phyloP scores from a whole-genome alignment of 495 filamentous ascomycete species.

The Penicillium cataractarum region DNA sequence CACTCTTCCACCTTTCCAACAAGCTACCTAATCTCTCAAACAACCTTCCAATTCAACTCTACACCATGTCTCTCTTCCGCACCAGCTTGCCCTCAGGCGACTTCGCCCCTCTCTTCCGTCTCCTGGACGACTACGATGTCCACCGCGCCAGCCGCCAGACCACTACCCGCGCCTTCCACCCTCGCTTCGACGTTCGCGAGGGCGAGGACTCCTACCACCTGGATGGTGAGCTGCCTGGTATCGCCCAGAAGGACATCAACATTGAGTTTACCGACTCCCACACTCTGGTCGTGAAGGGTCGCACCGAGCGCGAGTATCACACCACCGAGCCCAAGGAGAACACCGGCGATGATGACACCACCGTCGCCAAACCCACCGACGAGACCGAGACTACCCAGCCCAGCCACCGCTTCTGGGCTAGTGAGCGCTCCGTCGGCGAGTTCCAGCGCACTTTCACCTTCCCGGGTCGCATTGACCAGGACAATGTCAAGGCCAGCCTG shows the following conservation, averaged over 20 bases:
- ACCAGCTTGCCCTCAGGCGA: constrained; percentile 38
- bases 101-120: constrained; percentile 50
- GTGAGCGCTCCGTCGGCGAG: constrained; percentile 79
- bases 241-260: constrained; percentile 75
- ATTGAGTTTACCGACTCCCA: constrained; percentile 86
- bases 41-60: constrained; percentile 3
- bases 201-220: constrained; percentile 72
- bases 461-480: constrained; percentile 74
- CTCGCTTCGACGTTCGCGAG: constrained; percentile 84
- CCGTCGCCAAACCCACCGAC: constrained; percentile 28
- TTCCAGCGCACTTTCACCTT: constrained; percentile 87
- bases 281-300: constrained; percentile 77
- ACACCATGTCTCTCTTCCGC: constrained; percentile 46
- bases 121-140: constrained; percentile 49
- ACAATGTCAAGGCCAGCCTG: constrained; percentile 73
- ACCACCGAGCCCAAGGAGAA: constrained; percentile 57
- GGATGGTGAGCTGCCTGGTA: constrained; percentile 86
- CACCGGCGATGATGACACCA: constrained; percentile 37
- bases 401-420: constrained; percentile 73
- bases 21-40: constrained; percentile 10
- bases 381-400: constrained; percentile 17
- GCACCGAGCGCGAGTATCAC: constrained; percentile 49
- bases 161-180: constrained; percentile 58
- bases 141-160: constrained; percentile 37
- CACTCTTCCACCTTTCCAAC: no score